Base-by-base conservation (phyloP, 2,329 filamentous ascomycete genomes). In the Diplodia seriata region DNA sequence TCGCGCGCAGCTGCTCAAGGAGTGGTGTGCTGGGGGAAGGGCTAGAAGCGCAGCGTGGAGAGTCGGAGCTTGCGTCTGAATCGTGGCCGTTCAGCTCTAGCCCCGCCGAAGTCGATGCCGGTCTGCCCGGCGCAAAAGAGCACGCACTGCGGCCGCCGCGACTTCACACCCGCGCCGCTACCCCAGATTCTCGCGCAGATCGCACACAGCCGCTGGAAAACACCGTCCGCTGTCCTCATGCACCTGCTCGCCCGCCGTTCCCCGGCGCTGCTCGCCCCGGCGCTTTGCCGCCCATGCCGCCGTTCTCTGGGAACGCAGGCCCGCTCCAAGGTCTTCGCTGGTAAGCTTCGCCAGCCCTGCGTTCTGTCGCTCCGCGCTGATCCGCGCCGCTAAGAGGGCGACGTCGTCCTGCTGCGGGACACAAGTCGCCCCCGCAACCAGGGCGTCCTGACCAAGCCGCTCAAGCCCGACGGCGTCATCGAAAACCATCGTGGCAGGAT, bases 401-500 rank as follows among this genome's bases (percentile, higher is more conserved):
- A 81, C 64, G 68, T 77, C 29, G 81, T 82, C 38, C 73, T 84
- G 23, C 75, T 84, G 36, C 80, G 80, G 55, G 75, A 78, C 31
- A 80, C 78, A 66, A 74, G 73, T 47, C 75, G 80, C 70, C 72
- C 74, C 5, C 66, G 69, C 18, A 73, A 57, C 38, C 36, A 7
- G 14, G 66, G 81, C 3, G 73, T 76, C 33, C 75, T 84, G 57
- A 74, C 80, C 4, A 77, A 76, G 61, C 75, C 76, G 9, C 74
- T 86, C 12, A 74, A 76, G 23, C 66, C 74, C 3, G 73, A 75
- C 12, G 76, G 75, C 40, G 70, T 63, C 1, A 74, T 78, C 3
- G 72, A 80, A 11, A 81, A 77, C 11, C 80, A 88, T 66, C 81
- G 81, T 40, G 86, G 86, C 6, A 74, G 74, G 0, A 73, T 90